Evolutionary conservation across 139 green algal species (phyloP), one percentile per base, ranked within the genome.

Genomic region (Chlorella vulgaris): DNA sequence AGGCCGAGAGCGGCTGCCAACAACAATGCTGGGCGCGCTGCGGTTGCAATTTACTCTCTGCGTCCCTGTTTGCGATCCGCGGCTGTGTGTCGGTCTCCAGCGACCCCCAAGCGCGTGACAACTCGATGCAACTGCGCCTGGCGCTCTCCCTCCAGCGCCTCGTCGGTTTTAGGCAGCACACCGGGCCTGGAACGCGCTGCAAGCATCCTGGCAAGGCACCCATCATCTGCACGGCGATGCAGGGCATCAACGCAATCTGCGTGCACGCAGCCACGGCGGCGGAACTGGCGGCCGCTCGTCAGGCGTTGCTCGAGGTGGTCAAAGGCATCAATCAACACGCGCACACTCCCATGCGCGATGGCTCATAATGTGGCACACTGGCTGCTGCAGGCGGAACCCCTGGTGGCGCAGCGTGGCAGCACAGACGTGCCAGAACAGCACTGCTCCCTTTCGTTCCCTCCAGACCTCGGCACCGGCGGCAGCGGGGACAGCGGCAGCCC

Each of bases 241-340:
- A 31, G 38, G 35, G 24, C 39, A 58, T 21, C 39, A 36, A 22
- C 33, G 13, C 35, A 29, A 70, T 62, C 18, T 80, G 74, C 58
- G 60, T 81, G 62, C 61, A 74, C 42, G 76, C 62, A 22, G 76
- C 76, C 42, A 74, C 60, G 26, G 4, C 61, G 10, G 31, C 29
- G 10, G 76, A 81, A 22, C 61, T 73, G 22, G 29, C 4, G 22
- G 62, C 76, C 29, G 40, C 36, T 22, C 10, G 38, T 21, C 55
- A 58, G 8, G 21, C 2, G 24, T 3, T 60, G 24, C 40, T 39
- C 13, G 1, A 60, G 4, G 67, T 38, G 19, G 19, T 7, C 28
- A 38, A 13, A 29, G 63, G 19, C n/a, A 21, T 2, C 8, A 31
- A 15, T 43, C 2, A 39, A 24, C 4, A 28, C 36, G 39, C 68